A percentile compares a stretch with the other conserved stretches of the same genome.
phyloP scores from a whole-genome alignment of 2,329 filamentous ascomycete species.

The Phialocephala subalpina region DNA sequence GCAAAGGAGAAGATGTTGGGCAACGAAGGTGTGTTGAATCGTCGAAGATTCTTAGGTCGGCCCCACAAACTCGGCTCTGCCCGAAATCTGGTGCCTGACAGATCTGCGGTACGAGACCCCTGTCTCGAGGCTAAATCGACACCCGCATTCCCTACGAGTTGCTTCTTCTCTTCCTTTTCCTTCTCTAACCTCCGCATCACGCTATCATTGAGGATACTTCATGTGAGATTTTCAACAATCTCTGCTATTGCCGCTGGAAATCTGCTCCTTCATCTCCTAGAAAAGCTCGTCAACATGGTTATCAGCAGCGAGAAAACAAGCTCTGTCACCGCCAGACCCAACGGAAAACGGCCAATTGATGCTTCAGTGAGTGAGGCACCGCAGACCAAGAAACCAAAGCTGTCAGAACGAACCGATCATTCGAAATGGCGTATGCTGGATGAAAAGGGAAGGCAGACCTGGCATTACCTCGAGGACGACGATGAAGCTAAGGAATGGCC shows the following conservation, averaged over 20 bases:
- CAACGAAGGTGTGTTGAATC: not conserved
- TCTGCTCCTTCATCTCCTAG: not conserved
- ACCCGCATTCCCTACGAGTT: not conserved
- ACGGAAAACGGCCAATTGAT: slow-evolving; percentile 35
- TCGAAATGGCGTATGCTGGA: slow-evolving; percentile 85
- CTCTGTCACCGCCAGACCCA: slow-evolving; percentile 17
- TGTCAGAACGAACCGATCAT: slow-evolving; percentile 74
- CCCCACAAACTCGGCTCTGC: not conserved
- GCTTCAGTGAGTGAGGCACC: slow-evolving; percentile 15
- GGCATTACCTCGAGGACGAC: slow-evolving; percentile 86
- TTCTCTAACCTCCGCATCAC: not conserved
- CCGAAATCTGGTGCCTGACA: slow-evolving; percentile 1
- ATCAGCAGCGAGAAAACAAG: not conserved
- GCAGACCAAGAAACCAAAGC: slow-evolving; percentile 52
- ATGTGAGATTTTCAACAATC: not conserved
- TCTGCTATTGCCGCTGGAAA: not conserved
- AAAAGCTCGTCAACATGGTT: slow-evolving; percentile 7
- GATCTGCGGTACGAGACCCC: not conserved
- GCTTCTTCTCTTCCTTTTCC: not conserved
- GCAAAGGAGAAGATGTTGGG: not conserved
- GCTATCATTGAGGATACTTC: not conserved
- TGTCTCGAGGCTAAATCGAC: not conserved
- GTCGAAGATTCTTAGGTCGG: not conserved
- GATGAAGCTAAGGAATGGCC: slow-evolving; percentile 80
- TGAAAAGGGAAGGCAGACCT: slow-evolving; percentile 86